Percentiles rank a stretch among this genome's conserved stretches.
phyloP scores from a whole-genome alignment of 148 eudicot species.

The Vaccinium corymbosum region DNA sequence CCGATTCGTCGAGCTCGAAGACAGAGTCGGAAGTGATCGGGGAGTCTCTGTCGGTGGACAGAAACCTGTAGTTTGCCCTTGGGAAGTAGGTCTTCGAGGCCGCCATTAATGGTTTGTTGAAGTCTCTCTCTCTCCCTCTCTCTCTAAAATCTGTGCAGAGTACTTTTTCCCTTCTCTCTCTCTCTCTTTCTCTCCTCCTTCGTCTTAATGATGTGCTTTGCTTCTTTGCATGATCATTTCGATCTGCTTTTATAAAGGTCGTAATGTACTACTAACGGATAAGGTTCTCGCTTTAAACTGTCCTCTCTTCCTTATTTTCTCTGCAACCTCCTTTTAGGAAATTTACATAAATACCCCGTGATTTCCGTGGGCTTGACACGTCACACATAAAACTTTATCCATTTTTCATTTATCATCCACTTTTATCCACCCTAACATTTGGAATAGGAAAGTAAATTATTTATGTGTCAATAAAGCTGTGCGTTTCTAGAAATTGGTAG shows the following conservation, averaged over 20 bases:
- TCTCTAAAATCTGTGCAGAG: neutral
- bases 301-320: conserved; percentile 2
- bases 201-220: neutral
- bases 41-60: conserved; percentile 17
- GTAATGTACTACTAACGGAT: conserved; percentile 21
- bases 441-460: neutral
- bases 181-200: neutral
- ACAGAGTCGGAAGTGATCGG: conserved; percentile 11
- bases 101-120: conserved; percentile 28
- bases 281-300: conserved; percentile 16
- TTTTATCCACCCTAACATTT: neutral
- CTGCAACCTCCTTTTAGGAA: neutral
- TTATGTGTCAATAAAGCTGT: too few species aligned
- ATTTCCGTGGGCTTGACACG: neutral
- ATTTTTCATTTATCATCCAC: neutral
- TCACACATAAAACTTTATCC: neutral
- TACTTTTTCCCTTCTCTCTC: neutral
- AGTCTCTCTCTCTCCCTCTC: neutral
- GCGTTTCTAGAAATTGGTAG: too few species aligned
- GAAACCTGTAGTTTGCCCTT: conserved; percentile 36
- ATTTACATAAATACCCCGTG: neutral
- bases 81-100: conserved; percentile 39
- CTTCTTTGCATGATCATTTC: neutral
- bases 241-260: conserved; percentile 27
- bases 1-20: conserved; percentile 60